These are phyloP conservation scores for Fusarium acutatum DNA, from an alignment of 2,329 filamentous ascomycete species.

Conservation along the genomic window DNA sequence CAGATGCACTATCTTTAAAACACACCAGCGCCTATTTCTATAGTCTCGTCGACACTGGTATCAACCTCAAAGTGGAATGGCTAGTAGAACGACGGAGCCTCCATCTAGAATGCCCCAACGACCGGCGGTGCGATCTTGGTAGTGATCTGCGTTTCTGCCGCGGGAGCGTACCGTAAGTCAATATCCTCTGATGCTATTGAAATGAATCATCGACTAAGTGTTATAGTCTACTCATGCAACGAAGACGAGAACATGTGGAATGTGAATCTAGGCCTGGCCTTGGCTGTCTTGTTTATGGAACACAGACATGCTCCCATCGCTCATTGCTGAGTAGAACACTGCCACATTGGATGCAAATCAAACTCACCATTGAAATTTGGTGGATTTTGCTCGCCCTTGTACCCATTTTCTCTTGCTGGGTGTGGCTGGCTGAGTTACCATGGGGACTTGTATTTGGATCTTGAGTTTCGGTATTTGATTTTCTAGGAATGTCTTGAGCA, in stretches of 20 bases:
- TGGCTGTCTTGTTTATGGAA: slow-evolving; percentile 64
- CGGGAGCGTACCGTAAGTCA: slow-evolving; percentile 65
- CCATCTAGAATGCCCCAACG: slow-evolving; percentile 72
- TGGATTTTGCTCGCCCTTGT: slow-evolving; percentile 57
- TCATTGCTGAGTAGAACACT: slow-evolving; percentile 55
- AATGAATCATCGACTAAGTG: background rate
- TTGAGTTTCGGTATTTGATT: background rate
- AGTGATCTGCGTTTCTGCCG: slow-evolving; percentile 69
- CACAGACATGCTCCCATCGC: slow-evolving; percentile 56
- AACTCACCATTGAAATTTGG: slow-evolving; percentile 58
- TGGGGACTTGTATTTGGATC: background rate
- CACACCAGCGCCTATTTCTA: slow-evolving; percentile 72
- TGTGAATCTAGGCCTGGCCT: slow-evolving; percentile 66
- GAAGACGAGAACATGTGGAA: slow-evolving; percentile 67
- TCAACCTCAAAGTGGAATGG: slow-evolving; percentile 74
- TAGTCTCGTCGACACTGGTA: slow-evolving; percentile 69
- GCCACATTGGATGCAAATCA: slow-evolving; percentile 55
- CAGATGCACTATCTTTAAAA: slow-evolving; percentile 75
- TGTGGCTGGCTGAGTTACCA: slow-evolving; percentile 44
- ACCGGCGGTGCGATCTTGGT: slow-evolving; percentile 64
- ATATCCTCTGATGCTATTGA: background rate
- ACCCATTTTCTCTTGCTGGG: slow-evolving; percentile 51
- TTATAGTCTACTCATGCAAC: slow-evolving; percentile 64
- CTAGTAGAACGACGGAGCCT: slow-evolving; percentile 69
- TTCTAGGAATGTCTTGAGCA: too few species aligned